Evolutionary conservation across 345 rosid genomes (phyloP).

Genomic region (Eucalyptus dawsonii): DNA sequence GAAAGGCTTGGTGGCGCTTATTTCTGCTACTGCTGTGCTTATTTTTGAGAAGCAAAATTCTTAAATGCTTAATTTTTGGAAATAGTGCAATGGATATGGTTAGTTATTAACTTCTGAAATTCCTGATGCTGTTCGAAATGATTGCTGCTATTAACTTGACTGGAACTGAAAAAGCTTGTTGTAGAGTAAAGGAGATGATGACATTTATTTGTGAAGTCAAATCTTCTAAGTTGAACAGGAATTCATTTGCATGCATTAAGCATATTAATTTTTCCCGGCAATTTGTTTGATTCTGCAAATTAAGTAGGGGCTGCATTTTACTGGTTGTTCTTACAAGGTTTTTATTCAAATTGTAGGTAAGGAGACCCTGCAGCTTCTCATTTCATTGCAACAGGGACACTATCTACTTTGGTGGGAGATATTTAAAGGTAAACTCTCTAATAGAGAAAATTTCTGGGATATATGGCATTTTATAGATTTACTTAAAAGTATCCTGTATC

Average conservation of each 20-base stretch:
- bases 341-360: slow-evolving; percentile 19
- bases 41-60: background rate
- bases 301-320: background rate
- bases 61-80: background rate
- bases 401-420: slow-evolving; percentile 81
- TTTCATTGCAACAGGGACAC: slow-evolving; percentile 50
- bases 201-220: background rate
- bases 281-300: background rate
- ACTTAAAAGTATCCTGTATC: background rate
- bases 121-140: background rate
- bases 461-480: background rate
- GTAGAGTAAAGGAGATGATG: background rate
- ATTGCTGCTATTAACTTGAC: background rate
- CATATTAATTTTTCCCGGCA: background rate
- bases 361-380: slow-evolving; percentile 58
- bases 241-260: background rate
- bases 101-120: background rate
- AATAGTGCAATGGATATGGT: background rate
- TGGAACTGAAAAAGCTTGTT: background rate
- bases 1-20: background rate
- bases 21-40: background rate
- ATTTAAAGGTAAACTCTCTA: slow-evolving; percentile 52
- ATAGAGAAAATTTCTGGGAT: background rate
- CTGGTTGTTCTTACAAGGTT: background rate
- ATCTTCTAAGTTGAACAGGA: background rate